phyloP scores from a whole-genome alignment of 345 rosid species.

The Salix viminalis region DNA sequence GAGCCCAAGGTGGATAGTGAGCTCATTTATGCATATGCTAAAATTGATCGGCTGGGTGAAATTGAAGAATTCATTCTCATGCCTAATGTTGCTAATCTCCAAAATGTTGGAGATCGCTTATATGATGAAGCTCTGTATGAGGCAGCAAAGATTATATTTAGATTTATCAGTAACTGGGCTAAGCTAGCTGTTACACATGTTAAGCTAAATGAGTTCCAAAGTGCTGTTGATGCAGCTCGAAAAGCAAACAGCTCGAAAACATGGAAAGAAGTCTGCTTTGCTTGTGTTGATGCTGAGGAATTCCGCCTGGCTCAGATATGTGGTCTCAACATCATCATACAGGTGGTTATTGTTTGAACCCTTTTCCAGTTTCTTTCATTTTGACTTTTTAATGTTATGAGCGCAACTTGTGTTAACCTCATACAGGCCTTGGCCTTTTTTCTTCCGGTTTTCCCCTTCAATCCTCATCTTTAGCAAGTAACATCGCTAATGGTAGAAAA shows the following conservation, averaged over 20 bases:
- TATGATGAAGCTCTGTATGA: slow-evolving; percentile 79
- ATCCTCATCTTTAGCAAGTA: not conserved
- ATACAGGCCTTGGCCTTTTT: not conserved
- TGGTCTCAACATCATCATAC: slow-evolving; percentile 85
- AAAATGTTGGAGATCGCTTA: slow-evolving; percentile 84
- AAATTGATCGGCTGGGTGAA: slow-evolving; percentile 74
- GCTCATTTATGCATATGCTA: slow-evolving; percentile 80
- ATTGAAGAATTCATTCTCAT: slow-evolving; percentile 89
- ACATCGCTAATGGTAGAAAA: not conserved
- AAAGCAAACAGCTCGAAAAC: slow-evolving; percentile 97
- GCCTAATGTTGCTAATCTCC: slow-evolving; percentile 97
- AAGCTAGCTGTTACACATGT: slow-evolving; percentile 91
- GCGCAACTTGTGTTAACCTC: not conserved
- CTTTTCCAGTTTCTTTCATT: not conserved
- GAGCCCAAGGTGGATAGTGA: slow-evolving; percentile 96
- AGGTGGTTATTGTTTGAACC: slow-evolving; percentile 38
- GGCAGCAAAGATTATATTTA: slow-evolving; percentile 90
- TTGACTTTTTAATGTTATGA: not conserved
- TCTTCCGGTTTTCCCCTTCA: not conserved
- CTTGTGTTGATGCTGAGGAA: slow-evolving; percentile 95
- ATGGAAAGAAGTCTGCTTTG: slow-evolving; percentile 97
- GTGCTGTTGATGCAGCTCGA: slow-evolving; percentile 97
- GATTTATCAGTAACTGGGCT: slow-evolving; percentile 95
- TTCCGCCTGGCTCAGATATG: slow-evolving; percentile 90
- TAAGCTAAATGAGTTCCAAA: slow-evolving; percentile 84